A percentile compares a stretch with the other conserved stretches of the same genome.
phyloP scores from a whole-genome alignment of 1,284 basidiomycete species.

The Moniliella sp. region DNA sequence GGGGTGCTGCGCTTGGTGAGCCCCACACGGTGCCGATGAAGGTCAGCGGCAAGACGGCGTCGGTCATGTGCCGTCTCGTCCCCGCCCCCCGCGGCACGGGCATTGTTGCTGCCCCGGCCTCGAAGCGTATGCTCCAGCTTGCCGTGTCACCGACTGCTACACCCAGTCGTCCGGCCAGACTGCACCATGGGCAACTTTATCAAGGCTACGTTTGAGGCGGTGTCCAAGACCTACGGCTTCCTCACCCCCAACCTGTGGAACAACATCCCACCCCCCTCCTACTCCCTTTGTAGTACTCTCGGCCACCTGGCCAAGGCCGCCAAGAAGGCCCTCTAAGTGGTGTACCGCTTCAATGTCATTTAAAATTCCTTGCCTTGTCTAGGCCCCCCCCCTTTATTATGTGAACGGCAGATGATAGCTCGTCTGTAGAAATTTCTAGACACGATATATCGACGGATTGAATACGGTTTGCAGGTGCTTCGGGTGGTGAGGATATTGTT shows the following conservation, averaged over 20 bases:
- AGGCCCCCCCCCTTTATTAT: too few relatives aligned
- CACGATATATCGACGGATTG: too few relatives aligned
- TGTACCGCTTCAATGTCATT: too few relatives aligned
- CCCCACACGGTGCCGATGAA: constrained; percentile 98
- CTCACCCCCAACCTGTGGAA: constrained; percentile 88
- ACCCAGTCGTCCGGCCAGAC: constrained; percentile 94
- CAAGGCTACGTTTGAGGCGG: constrained; percentile 72
- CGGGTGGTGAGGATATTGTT: too few relatives aligned
- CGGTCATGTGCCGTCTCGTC: constrained; percentile 96
- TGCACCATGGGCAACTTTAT: constrained; percentile 25
- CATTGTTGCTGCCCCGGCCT: constrained; percentile 94
- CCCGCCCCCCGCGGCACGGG: constrained; percentile 92
- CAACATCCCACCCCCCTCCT: constrained; percentile 1
- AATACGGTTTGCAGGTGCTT: too few relatives aligned
- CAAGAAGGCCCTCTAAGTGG: too few relatives aligned
- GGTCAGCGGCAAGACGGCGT: constrained; percentile 91
- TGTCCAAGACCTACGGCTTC: constrained; percentile 92
- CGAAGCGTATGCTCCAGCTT: constrained; percentile 85
- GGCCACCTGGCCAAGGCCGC: too few relatives aligned
- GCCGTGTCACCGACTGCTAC: constrained; percentile 80
- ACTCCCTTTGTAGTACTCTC: too few relatives aligned
- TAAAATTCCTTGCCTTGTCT: too few relatives aligned
- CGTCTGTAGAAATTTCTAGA: too few relatives aligned
- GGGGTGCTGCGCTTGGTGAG: constrained; percentile 62
- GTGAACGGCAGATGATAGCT: too few relatives aligned